phyloP scores from a whole-genome alignment of 1,139 yeast genomes.

The Geotrichum armillariae region DNA sequence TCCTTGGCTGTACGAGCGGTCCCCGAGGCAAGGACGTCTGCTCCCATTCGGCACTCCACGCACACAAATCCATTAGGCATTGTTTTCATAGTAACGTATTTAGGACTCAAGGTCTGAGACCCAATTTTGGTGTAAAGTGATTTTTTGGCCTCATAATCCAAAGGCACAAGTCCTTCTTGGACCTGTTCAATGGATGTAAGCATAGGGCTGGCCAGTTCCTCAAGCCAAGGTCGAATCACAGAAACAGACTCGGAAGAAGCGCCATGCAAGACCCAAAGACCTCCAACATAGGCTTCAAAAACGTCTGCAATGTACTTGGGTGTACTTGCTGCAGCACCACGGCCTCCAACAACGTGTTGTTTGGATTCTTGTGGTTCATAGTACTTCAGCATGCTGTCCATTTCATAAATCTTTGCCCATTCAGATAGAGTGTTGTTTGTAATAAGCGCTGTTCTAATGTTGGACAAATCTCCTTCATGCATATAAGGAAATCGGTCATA shows the following conservation, averaged over 20 bases:
- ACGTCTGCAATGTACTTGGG: conserved; percentile 68
- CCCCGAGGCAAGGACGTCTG: conserved; percentile 56
- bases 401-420: conserved; percentile 70
- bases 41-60: conserved; percentile 67
- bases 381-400: conserved; percentile 54
- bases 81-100: conserved; percentile 54
- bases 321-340: conserved; percentile 27
- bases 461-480: conserved; percentile 80
- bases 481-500: conserved; percentile 66
- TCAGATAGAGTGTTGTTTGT: conserved; percentile 72
- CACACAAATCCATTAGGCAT: conserved; percentile 60
- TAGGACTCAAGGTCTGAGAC: conserved; percentile 64
- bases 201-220: conserved; percentile 53
- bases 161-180: conserved; percentile 39
- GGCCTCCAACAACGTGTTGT: conserved; percentile 32
- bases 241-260: conserved; percentile 51
- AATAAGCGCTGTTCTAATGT: conserved; percentile 67
- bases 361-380: conserved; percentile 8
- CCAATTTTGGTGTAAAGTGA: conserved; percentile 81
- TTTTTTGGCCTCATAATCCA: conserved; percentile 67
- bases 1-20: conserved; percentile 56
- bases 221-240: conserved; percentile 61
- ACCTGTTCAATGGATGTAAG: conserved; percentile 40
- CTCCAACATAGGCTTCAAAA: conserved; percentile 92
- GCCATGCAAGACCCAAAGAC: conserved; percentile 49